phyloP scores from a whole-genome alignment of 306 rosid genomes.

The Lithocarpus polystachyus region DNA sequence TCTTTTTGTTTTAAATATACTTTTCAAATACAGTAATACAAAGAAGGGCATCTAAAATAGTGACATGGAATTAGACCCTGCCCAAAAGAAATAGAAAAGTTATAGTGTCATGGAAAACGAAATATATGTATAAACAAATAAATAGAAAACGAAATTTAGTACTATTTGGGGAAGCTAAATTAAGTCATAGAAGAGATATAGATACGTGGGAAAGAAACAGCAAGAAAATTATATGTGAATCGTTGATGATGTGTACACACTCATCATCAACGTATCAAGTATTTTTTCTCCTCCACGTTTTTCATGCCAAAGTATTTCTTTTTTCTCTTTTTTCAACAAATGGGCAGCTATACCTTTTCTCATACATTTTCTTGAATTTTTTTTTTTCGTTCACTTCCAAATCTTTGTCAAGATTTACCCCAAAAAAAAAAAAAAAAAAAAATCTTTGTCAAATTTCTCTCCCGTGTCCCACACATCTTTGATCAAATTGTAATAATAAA shows the following conservation, averaged over 20 bases:
- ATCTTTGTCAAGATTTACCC: not conserved
- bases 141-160: no score
- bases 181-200: not conserved
- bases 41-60: not conserved
- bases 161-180: no score
- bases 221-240: not conserved
- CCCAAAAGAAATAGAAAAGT: not conserved
- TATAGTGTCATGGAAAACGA: not conserved
- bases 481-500: not conserved
- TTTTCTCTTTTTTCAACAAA: not conserved
- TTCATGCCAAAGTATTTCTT: not conserved
- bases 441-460: no score
- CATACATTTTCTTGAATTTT: not conserved
- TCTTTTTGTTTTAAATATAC: no score
- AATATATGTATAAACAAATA: not conserved
- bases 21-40: not conserved
- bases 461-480: not conserved
- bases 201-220: not conserved
- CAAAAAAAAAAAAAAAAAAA: no score
- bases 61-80: not conserved
- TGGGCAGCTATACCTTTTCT: no score
- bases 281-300: slow-evolving; percentile 16
- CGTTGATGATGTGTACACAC: not conserved
- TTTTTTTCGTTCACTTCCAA: not conserved
- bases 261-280: not conserved